phyloP scores from a whole-genome alignment of 129 eudicot genomes.

The Tagetes erecta region DNA sequence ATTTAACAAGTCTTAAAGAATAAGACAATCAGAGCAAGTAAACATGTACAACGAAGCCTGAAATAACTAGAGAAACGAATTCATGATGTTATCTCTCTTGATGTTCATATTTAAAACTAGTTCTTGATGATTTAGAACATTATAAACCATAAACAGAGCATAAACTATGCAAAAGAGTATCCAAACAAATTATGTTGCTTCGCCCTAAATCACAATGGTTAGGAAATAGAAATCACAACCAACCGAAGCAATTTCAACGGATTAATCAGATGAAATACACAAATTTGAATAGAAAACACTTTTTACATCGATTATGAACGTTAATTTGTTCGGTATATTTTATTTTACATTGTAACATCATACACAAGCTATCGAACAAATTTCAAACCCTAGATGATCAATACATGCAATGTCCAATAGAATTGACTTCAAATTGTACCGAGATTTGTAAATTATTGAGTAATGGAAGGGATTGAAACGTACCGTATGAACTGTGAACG shows the following conservation, averaged over 20 bases:
- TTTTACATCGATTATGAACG: background rate
- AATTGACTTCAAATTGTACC: background rate
- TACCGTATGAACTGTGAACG: background rate
- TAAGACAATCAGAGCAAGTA: no score
- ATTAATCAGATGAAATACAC: background rate
- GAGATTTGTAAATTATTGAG: background rate
- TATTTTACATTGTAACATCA: background rate
- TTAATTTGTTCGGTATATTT: background rate
- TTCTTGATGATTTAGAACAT: no score
- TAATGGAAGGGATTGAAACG: background rate
- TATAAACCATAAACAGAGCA: no score
- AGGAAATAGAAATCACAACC: background rate
- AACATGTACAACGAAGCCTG: background rate
- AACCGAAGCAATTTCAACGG: background rate
- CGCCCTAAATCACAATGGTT: background rate
- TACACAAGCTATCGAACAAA: background rate
- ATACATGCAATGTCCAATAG: background rate
- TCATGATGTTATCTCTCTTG: background rate
- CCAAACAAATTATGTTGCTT: no score
- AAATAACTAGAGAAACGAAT: background rate
- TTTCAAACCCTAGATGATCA: constrained; percentile 3
- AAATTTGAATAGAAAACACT: background rate
- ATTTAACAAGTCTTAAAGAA: background rate
- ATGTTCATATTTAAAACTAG: no score
- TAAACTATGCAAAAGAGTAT: no score